Evolutionary conservation across 2,329 filamentous ascomycete genomes (phyloP).

Genomic region (Plenodomus tracheiphilus): DNA sequence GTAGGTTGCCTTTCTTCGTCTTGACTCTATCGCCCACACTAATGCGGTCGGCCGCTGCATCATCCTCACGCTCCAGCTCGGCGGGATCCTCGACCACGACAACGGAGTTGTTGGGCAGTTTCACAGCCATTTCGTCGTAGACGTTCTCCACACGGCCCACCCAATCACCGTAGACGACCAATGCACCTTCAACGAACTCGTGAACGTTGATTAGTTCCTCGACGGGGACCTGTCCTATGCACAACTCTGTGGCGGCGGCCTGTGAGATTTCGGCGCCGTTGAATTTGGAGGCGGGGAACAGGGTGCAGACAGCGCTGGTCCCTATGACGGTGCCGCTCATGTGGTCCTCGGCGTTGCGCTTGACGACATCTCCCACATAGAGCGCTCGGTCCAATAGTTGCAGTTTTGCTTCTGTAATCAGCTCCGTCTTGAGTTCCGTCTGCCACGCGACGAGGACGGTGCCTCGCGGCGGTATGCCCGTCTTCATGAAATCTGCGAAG

Average conservation of each 20-base stretch:
- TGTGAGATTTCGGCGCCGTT: constrained; percentile 26
- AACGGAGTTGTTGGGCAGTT: constrained; percentile 56
- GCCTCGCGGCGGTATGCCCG: constrained; percentile 55
- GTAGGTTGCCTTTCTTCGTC: constrained; percentile 57
- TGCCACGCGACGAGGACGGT: constrained; percentile 57
- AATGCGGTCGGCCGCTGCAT: constrained; percentile 43
- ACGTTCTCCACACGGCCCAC: constrained; percentile 57
- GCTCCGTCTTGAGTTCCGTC: constrained; percentile 45
- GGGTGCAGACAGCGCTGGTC: constrained; percentile 51
- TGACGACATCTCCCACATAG: constrained; percentile 60
- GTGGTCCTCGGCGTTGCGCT: constrained; percentile 51
- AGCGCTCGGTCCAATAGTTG: constrained; percentile 58
- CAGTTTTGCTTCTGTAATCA: constrained; percentile 50
- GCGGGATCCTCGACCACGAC: constrained; percentile 55
- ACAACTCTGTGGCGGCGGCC: constrained; percentile 31
- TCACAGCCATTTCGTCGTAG: constrained; percentile 55
- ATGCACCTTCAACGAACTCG: constrained; percentile 54
- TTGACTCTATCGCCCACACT: constrained; percentile 55
- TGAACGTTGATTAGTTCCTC: constrained; percentile 52
- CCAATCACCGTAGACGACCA: constrained; percentile 60
- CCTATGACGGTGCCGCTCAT: constrained; percentile 60
- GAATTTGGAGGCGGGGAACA: constrained; percentile 42
- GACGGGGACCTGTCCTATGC: constrained; percentile 48
- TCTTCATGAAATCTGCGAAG: constrained; percentile 47
- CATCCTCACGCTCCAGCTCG: constrained; percentile 42